Base-by-base conservation (phyloP, 2,329 filamentous ascomycete genomes). In the Alternaria alternata region DNA sequence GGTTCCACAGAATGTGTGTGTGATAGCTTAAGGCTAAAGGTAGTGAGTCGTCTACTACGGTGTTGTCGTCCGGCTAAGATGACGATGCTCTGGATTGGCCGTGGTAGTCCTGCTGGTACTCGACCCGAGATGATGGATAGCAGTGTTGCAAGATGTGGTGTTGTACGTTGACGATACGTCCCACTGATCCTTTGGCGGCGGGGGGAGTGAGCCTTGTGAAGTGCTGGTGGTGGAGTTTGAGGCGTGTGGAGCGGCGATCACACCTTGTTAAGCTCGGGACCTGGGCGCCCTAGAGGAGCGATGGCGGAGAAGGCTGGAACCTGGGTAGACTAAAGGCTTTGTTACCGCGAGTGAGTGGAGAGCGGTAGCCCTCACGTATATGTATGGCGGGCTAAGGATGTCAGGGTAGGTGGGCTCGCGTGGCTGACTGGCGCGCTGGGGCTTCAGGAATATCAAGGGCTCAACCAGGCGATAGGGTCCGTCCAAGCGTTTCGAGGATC, bases 221-320 rank as follows among this genome's bases (percentile, higher is more conserved):
- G 54, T 70, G 62, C 32, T 67, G 67, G 61, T 74, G 72, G 75
- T 73, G 75, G 70, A 74, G 73, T 72, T 65, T 70, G 72, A 74
- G 74, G 74, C 75, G 73, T 68, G 71, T 65, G 73, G 69, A 76
- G 77, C 74, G 81, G 78, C 81, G 81, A 82, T 83, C 81, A 43
- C 68, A 68, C 79, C 80, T 81, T 82, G 80, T 82, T 81, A 82
- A 82, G 80, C 79, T 81, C 78, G 78, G 76, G 76, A 78, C 74
- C 76, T 78, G 80, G 79, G 70, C 76, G 78, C 75, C 72, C 75
- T 74, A 78, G 73, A 65, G 74, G 70, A 76, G 75, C 76, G 76
- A 81, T 78, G 81, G 81, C 80, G 75, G 74, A 78, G 72, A 69
- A 75, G 76, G 80, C 80, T 80, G 81, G 80, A 78, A 81, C 77